Percentiles rank a stretch among this genome's conserved stretches.
These are phyloP conservation scores for Metschnikowia kofuensis DNA, from an alignment of 805 yeast genomes.

Conservation along the genomic window DNA sequence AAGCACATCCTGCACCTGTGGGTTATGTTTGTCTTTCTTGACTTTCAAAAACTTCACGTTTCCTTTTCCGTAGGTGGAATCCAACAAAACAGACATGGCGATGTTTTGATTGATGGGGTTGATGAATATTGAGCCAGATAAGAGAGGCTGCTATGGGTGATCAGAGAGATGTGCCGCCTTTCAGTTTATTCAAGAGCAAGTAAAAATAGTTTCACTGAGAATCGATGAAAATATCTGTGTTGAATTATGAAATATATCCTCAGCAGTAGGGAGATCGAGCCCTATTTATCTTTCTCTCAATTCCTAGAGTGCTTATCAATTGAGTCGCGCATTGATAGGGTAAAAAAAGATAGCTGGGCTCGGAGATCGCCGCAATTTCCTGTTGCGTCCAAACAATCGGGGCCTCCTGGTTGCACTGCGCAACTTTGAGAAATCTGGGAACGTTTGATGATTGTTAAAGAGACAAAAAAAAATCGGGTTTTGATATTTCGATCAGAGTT, in stretches of 20 bases:
- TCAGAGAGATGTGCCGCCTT: too few species aligned
- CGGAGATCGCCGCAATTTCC: slow-evolving; percentile 8
- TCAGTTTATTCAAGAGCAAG: too few species aligned
- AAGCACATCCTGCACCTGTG: slow-evolving; percentile 72
- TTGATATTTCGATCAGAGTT: too few species aligned
- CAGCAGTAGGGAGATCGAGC: neutral
- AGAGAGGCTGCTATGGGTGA: too few species aligned
- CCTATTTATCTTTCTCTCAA: neutral
- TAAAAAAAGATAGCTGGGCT: neutral
- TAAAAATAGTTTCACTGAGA: neutral
- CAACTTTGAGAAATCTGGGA: too few species aligned
- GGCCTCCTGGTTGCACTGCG: too few species aligned
- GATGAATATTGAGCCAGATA: neutral
- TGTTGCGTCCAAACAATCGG: neutral
- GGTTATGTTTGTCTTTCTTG: slow-evolving; percentile 70
- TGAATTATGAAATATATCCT: neutral
- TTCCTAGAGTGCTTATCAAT: neutral
- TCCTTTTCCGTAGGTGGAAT: slow-evolving; percentile 83
- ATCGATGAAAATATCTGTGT: neutral
- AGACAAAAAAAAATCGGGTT: too few species aligned
- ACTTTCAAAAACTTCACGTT: slow-evolving; percentile 91
- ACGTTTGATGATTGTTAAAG: too few species aligned
- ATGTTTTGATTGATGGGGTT: neutral
- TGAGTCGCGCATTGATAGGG: neutral
- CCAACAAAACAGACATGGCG: slow-evolving; percentile 17